Percentiles rank a stretch among this genome's conserved stretches.
Conservation (phyloP, 345 rosid species). For the Noccaea bulbosa region DNA sequence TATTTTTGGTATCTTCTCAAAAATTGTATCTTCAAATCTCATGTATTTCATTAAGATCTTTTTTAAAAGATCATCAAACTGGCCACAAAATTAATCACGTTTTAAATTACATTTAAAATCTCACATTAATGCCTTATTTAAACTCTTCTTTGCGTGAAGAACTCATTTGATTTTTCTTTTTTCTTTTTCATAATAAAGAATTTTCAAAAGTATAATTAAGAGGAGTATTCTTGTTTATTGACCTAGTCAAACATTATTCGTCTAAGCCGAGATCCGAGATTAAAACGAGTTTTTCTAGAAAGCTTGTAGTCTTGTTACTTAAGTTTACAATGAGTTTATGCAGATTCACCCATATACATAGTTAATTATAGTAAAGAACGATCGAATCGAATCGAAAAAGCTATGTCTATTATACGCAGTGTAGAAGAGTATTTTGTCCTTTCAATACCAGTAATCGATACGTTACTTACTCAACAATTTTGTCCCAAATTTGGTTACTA, state of each 20-base stretch:
- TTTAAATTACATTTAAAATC: not conserved
- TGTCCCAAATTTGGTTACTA: not conserved
- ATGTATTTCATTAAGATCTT: not conserved
- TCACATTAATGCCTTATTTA: slow-evolving; percentile 4
- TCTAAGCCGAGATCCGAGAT: no score
- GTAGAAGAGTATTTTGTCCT: not conserved
- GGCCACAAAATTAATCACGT: not conserved
- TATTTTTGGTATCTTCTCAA: slow-evolving; percentile 27
- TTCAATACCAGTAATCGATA: no score
- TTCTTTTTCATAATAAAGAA: not conserved
- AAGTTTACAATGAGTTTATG: no score
- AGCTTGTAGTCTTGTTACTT: no score
- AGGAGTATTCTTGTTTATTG: no score
- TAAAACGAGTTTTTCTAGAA: no score
- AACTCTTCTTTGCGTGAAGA: not conserved
- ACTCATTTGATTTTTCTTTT: not conserved
- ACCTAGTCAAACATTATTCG: no score
- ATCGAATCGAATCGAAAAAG: no score
- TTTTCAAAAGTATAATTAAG: no score
- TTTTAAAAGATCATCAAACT: not conserved
- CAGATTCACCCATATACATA: no score
- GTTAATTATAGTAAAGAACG: no score
- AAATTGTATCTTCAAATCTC: not conserved
- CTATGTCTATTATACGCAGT: no score
- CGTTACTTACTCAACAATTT: not conserved